Evolutionary conservation across 495 filamentous ascomycete genomes (phyloP).

Genomic region (Podospora tetraspora): DNA sequence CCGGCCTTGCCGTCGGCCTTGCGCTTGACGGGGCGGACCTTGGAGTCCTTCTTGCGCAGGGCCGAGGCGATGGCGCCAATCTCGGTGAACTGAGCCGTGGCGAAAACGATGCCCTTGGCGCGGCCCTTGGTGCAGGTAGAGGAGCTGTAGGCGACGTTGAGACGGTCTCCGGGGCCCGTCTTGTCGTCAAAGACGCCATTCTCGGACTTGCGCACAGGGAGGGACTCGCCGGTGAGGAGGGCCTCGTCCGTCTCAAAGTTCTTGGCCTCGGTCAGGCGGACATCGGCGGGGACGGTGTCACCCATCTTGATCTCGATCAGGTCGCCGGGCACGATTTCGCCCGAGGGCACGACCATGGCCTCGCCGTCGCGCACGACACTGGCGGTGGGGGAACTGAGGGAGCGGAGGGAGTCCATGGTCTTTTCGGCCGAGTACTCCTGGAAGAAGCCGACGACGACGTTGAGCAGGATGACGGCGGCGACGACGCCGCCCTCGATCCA

Average conservation of each 20-base stretch:
- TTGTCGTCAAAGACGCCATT: constrained; percentile 27
- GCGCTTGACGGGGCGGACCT: constrained; percentile 52
- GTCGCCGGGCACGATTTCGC: constrained; percentile 78
- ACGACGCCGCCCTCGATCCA: constrained; percentile 85
- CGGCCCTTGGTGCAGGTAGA: constrained; percentile 65
- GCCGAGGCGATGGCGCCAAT: constrained; percentile 75
- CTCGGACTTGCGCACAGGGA: constrained; percentile 39
- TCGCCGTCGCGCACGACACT: constrained; percentile 66
- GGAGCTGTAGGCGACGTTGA: constrained; percentile 64
- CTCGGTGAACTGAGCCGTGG: constrained; percentile 70
- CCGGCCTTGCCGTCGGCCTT: constrained; percentile 54
- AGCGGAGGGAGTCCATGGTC: constrained; percentile 74
- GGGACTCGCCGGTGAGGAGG: constrained; percentile 63
- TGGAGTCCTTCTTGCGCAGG: constrained; percentile 52
- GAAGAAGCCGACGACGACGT: constrained; percentile 69
- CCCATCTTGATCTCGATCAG: constrained; percentile 69
- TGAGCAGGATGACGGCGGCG: constrained; percentile 72
- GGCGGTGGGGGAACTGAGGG: constrained; percentile 73
- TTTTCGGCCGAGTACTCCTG: constrained; percentile 88
- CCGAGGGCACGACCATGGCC: constrained; percentile 68
- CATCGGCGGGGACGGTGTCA: constrained; percentile 71
- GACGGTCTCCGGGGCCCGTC: constrained; percentile 57
- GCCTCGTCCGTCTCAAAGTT: constrained; percentile 52
- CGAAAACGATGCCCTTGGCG: constrained; percentile 60
- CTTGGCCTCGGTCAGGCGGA: constrained; percentile 67